These are phyloP conservation scores for Kluyveromyces siamensis DNA, from an alignment of 805 yeast species.

Conservation along the genomic window DNA sequence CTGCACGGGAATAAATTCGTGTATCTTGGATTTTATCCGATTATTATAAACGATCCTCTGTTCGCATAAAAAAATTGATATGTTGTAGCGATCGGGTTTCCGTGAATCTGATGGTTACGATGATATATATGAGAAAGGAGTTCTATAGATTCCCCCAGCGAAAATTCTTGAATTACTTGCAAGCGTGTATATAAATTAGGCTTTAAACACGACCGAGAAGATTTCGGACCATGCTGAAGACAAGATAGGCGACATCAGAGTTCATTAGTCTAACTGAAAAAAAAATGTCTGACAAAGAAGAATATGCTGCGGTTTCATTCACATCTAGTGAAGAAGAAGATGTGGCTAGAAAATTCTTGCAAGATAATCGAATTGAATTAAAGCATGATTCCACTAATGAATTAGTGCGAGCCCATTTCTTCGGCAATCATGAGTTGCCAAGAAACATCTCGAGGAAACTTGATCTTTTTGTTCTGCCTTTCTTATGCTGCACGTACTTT, in stretches of 20 bases:
- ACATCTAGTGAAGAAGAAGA: conserved; percentile 12
- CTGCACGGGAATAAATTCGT: neutral
- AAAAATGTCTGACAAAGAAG: conserved; percentile 3
- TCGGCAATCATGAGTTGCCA: conserved; percentile 17
- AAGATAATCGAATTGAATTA: conserved; percentile 8
- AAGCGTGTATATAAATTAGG: neutral
- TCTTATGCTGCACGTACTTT: conserved; percentile 45
- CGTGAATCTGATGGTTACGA: neutral
- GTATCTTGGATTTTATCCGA: neutral
- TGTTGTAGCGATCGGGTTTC: neutral
- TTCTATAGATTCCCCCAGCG: neutral
- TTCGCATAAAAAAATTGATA: neutral
- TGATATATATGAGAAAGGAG: neutral
- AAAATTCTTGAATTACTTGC: neutral
- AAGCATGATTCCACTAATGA: conserved; percentile 4
- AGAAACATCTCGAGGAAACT: conserved; percentile 29
- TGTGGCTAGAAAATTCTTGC: conserved; percentile 17
- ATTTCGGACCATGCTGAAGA: no score
- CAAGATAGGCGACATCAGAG: neutral
- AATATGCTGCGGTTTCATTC: conserved; percentile 4
- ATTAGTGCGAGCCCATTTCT: conserved; percentile 9
- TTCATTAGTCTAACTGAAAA: neutral
- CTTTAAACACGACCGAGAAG: no score
- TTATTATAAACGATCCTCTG: neutral
- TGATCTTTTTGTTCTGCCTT: conserved; percentile 40